These are phyloP conservation scores for Aethionema arabicum DNA, from an alignment of 345 rosid species.

Conservation along the genomic window DNA sequence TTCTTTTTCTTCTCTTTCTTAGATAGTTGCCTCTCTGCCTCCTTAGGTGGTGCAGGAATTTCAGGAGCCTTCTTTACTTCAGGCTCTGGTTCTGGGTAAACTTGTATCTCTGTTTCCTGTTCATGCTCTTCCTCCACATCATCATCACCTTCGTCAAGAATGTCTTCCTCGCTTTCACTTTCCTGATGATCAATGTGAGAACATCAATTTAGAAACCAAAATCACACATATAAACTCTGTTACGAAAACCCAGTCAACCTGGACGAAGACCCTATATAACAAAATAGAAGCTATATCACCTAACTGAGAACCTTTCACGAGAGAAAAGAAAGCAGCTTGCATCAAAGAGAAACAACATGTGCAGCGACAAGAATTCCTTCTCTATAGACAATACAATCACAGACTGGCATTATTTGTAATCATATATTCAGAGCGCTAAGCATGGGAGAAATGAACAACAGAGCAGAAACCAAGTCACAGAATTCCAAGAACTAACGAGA, in stretches of 20 bases:
- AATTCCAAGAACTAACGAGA: constrained; percentile 7
- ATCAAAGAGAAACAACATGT: neutral
- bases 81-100: constrained; percentile 48
- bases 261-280: neutral
- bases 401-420: neutral
- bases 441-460: neutral
- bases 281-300: neutral
- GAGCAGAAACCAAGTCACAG: constrained; percentile 3
- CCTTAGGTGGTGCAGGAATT: constrained; percentile 55
- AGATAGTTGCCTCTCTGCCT: constrained; percentile 84
- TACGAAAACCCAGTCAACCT: neutral
- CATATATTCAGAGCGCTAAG: neutral
- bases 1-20: constrained; percentile 88
- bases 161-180: constrained; percentile 82
- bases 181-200: constrained; percentile 51
- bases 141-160: constrained; percentile 76
- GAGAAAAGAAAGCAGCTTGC: neutral
- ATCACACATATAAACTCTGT: neutral
- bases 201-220: constrained; percentile 6
- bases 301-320: neutral
- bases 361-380: neutral
- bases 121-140: constrained; percentile 76
- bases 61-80: constrained; percentile 50
- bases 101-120: constrained; percentile 52
- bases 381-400: neutral